Conservation (phyloP, 257 asterid species). For the Scutellaria minor region DNA sequence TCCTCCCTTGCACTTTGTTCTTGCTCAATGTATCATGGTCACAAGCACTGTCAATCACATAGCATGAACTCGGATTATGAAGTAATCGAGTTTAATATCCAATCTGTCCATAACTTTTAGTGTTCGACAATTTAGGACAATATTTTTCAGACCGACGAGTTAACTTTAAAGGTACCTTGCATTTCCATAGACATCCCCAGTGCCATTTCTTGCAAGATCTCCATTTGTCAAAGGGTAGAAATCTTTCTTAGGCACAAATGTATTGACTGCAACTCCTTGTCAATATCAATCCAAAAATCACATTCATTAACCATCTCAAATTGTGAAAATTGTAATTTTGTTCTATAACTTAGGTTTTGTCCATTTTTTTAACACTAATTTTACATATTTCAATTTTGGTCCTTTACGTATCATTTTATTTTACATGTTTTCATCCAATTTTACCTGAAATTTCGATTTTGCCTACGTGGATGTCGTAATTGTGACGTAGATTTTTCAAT, state of each 20-base stretch:
- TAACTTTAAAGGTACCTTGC: constrained; percentile 46
- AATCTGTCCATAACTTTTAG: no score
- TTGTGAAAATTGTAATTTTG: neutral
- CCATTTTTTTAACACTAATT: no score
- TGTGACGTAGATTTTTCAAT: no score
- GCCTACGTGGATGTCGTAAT: no score
- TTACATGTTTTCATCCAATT: no score
- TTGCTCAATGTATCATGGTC: constrained; percentile 41
- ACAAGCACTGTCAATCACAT: constrained; percentile 50
- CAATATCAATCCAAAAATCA: neutral
- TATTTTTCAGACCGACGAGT: no score
- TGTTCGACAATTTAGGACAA: no score
- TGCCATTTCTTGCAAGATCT: constrained; percentile 40
- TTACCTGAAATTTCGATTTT: no score
- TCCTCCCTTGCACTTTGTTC: constrained; percentile 65
- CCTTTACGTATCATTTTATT: no score
- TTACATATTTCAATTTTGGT: no score
- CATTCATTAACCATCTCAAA: neutral
- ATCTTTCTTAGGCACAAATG: constrained; percentile 42
- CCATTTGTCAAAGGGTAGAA: constrained; percentile 63
- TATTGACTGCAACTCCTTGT: constrained; percentile 64
- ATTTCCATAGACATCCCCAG: constrained; percentile 33
- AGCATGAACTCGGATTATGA: neutral
- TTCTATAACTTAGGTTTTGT: no score
- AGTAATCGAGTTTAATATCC: no score